These are phyloP conservation scores for Kernera saxatilis DNA, from an alignment of 345 rosid genomes.

Conservation along the genomic window DNA sequence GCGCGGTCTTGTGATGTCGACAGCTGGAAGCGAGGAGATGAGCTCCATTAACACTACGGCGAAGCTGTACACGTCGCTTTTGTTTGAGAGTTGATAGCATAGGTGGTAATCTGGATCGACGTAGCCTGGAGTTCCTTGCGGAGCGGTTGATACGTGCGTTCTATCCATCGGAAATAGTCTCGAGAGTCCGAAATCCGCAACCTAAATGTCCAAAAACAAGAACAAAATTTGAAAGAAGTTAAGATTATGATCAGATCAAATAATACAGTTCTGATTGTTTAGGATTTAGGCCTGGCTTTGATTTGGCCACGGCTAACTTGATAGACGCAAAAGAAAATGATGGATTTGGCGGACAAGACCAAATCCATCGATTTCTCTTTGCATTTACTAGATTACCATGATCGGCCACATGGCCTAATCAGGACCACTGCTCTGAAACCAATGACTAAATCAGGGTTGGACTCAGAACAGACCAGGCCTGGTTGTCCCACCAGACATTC, in stretches of 20 bases:
- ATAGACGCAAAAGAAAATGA: neutral
- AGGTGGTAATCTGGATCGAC: conserved; percentile 90
- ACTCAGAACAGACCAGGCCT: neutral
- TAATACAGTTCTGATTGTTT: neutral
- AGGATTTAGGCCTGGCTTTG: neutral
- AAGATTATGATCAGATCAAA: neutral
- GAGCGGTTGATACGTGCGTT: conserved; percentile 86
- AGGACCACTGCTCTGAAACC: neutral
- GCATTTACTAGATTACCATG: neutral
- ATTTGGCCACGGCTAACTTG: neutral
- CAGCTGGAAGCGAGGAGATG: conserved; percentile 76
- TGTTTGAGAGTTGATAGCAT: conserved; percentile 74
- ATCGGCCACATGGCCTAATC: neutral
- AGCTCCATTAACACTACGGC: conserved; percentile 37
- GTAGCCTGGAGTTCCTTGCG: conserved; percentile 96
- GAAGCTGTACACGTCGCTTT: conserved; percentile 70
- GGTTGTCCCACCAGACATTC: neutral
- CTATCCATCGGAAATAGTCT: conserved; percentile 63
- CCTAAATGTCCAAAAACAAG: conserved; percentile 24
- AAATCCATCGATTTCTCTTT: too few species aligned
- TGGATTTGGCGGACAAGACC: too few species aligned
- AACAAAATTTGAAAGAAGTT: neutral
- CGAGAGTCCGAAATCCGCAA: conserved; percentile 89
- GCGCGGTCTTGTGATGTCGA: conserved; percentile 73
- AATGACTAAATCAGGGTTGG: neutral